These are phyloP conservation scores for Candida multigemmis DNA, from an alignment of 805 yeast genomes.

Conservation along the genomic window DNA sequence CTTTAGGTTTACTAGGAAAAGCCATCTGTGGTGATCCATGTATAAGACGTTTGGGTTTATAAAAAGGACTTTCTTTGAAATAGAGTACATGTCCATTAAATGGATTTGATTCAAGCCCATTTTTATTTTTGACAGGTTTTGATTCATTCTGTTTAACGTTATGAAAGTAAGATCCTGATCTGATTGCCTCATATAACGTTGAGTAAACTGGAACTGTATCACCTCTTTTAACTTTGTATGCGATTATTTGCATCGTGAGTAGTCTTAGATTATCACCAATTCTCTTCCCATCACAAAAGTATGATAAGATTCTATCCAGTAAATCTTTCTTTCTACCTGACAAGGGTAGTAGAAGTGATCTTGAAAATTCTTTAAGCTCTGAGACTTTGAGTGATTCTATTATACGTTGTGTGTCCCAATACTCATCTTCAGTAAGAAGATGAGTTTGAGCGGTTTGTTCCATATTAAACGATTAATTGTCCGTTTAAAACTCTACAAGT, in stretches of 20 bases:
- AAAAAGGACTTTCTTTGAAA: slow-evolving; percentile 52
- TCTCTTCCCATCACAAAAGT: slow-evolving; percentile 31
- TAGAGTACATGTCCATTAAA: slow-evolving; percentile 31
- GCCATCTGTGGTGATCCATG: slow-evolving; percentile 41
- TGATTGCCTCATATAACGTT: slow-evolving; percentile 17
- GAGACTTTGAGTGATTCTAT: slow-evolving; percentile 46
- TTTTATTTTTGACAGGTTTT: slow-evolving; percentile 2
- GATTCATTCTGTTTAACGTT: slow-evolving; percentile 3
- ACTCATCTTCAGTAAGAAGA: no score
- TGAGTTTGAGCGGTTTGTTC: no score
- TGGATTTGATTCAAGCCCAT: slow-evolving; percentile 6
- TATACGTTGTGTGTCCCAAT: no score
- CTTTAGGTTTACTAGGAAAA: slow-evolving; percentile 37
- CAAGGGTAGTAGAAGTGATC: slow-evolving; percentile 37
- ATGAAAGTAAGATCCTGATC: slow-evolving; percentile 13
- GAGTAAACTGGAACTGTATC: slow-evolving; percentile 21
- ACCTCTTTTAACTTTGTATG: slow-evolving; percentile 5
- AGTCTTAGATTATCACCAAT: slow-evolving; percentile 34
- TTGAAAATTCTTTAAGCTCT: slow-evolving; percentile 44
- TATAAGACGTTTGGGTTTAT: slow-evolving; percentile 35
- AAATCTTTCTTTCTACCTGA: slow-evolving; percentile 58
- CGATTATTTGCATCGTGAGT: slow-evolving; percentile 13
- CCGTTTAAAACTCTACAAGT: no score
- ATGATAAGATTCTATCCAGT: slow-evolving; percentile 42
- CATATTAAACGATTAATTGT: no score